These are phyloP conservation scores for Coprinopsis cinerea DNA, from an alignment of 768 basidiomycete genomes.

Conservation along the genomic window DNA sequence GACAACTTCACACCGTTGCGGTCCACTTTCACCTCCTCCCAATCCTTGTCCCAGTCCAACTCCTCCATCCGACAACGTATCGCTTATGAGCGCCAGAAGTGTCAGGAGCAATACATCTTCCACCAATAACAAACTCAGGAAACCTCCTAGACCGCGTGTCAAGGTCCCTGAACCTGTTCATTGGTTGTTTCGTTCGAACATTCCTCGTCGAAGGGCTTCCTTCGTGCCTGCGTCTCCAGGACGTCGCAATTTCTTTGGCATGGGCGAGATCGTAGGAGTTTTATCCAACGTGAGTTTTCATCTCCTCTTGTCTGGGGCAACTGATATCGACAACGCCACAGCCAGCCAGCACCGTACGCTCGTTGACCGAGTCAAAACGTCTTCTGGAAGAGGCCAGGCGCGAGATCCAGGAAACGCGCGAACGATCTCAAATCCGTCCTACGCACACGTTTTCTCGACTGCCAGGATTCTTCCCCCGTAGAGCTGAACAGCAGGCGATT, in stretches of 20 bases:
- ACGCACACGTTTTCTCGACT: slow-evolving; percentile 76
- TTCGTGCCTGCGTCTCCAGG: slow-evolving; percentile 54
- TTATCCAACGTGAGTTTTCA: slow-evolving; percentile 56
- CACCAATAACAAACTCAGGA: slow-evolving; percentile 20
- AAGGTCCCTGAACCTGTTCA: slow-evolving; percentile 40
- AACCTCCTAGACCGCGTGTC: slow-evolving; percentile 15
- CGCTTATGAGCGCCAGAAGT: slow-evolving; percentile 14
- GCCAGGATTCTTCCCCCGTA: slow-evolving; percentile 68
- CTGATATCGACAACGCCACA: slow-evolving; percentile 20
- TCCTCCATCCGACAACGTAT: slow-evolving; percentile 2
- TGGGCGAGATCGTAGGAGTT: slow-evolving; percentile 74
- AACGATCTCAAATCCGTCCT: slow-evolving; percentile 58
- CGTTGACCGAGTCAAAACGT: slow-evolving; percentile 70
- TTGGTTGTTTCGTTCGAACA: slow-evolving; percentile 73
- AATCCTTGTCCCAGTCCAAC: slow-evolving; percentile 6
- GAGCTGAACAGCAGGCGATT: slow-evolving; percentile 58
- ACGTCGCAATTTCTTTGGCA: slow-evolving; percentile 71
- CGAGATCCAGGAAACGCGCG: slow-evolving; percentile 65
- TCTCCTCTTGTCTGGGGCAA: background rate
- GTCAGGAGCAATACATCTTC: slow-evolving; percentile 14
- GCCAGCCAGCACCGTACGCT: slow-evolving; percentile 77
- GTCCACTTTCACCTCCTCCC: slow-evolving; percentile 3
- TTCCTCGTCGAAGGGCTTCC: slow-evolving; percentile 59
- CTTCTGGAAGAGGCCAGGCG: slow-evolving; percentile 73
- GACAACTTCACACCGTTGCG: background rate